These are phyloP conservation scores for Conringia planisiliqua DNA, from an alignment of 345 rosid species.

Conservation along the genomic window DNA sequence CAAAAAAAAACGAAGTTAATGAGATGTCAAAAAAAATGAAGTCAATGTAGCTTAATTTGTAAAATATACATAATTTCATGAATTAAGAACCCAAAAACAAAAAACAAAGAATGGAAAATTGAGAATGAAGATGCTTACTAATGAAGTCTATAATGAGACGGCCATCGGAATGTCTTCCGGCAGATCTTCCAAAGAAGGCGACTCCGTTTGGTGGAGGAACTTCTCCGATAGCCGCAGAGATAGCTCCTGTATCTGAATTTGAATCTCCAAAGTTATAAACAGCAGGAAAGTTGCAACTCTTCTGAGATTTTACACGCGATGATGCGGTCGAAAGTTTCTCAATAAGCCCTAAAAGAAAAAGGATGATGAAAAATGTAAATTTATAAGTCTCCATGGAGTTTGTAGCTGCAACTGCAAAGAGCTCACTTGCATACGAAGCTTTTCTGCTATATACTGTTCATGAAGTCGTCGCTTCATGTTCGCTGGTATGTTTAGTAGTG, in stretches of 20 bases:
- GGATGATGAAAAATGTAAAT: constrained; percentile 3
- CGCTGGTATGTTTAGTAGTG: not conserved
- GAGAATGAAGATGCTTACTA: constrained; percentile 27
- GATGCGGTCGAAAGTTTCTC: not conserved
- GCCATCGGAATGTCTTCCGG: constrained; percentile 66
- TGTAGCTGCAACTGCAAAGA: not conserved
- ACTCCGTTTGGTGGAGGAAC: constrained; percentile 61
- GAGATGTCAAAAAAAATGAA: not conserved
- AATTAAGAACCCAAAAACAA: not conserved
- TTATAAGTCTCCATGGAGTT: constrained; percentile 25
- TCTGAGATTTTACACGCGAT: not conserved
- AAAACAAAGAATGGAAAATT: not conserved
- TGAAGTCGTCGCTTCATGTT: constrained; percentile 23
- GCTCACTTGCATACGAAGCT: not conserved
- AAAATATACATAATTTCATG: not conserved
- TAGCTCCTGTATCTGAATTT: constrained; percentile 72
- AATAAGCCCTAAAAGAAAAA: constrained; percentile 18
- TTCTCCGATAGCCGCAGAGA: constrained; percentile 48
- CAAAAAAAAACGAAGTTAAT: too few species aligned
- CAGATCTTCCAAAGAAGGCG: constrained; percentile 66
- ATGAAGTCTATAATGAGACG: constrained; percentile 68
- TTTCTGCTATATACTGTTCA: not conserved
- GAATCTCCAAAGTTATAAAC: constrained; percentile 77
- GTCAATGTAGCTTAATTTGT: not conserved
- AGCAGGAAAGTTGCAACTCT: constrained; percentile 39